Base-by-base conservation (phyloP, 225 moss, liverwort and hornwort genomes). In the Anthoceros angustus region DNA sequence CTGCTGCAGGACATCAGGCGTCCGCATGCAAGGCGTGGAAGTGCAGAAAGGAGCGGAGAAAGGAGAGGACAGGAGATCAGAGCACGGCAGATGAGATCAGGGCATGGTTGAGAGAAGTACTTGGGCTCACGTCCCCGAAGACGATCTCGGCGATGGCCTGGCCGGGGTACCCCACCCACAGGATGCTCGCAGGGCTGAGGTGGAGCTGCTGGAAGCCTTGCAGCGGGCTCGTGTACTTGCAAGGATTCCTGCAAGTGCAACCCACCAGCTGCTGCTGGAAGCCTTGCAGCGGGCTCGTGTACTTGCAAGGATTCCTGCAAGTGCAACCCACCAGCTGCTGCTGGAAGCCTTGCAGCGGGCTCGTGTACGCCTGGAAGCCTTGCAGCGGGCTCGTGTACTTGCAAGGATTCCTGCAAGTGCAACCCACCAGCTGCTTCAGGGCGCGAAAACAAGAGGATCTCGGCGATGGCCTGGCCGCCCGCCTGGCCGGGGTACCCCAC, bases 151-250 rank as follows among this genome's bases (percentile, higher is more conserved):
- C 83, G n/a, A 91, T 70, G 0, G 91, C 94, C 68, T 80, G 70
- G 68, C 94, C 94, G 61, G 94, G 94, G 49, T 91, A 95, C 10
- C 94, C 94, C 24, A 79, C 78, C 94, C 94, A 95, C 21, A 88
- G 32, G 39, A 95, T 88, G 24, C 80, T 80, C 64, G 67, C 72
- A 60, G 90, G 77, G 9, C 66, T 76, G 43, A 80, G 69, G 43
- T 83, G 76, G 6, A 86, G 72, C 0, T 77, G 76, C 5, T 66
- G 62, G 10, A 95, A 61, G 0, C 83, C 88, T 16, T 80, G 41
- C 14, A 12, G 60, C 6, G 14, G 63, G 4, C 10, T 20, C 6
- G 20, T 25, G 63, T 9, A 9, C 32, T 42, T 40, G 8, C 62
- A 64, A 40, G n/a, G 10, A 64, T 64, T 9, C 63, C 63, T 20